A percentile compares a stretch with the other conserved stretches of the same genome.
Evolutionary conservation across 305 asterid species (phyloP).

Genomic region (Fraxinus angustifolia): DNA sequence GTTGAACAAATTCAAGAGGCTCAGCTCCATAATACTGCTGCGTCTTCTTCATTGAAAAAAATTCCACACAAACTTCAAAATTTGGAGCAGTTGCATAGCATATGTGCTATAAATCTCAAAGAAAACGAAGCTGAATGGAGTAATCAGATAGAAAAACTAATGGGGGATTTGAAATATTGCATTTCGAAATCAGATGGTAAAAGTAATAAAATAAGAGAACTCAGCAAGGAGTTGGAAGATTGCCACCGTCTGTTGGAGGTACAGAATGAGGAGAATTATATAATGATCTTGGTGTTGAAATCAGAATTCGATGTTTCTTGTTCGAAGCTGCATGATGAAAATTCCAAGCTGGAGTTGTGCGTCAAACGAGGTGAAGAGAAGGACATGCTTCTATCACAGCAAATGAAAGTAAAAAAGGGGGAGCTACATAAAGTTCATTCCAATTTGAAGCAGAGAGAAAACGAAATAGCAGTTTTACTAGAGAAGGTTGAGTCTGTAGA

Average conservation of each 20-base stretch:
- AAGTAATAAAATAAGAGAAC: constrained; percentile 22
- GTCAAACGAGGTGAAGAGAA: constrained; percentile 26
- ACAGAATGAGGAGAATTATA: constrained; percentile 32
- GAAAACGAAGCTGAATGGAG: constrained; percentile 43
- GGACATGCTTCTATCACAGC: constrained; percentile 30
- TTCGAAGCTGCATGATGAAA: constrained; percentile 29
- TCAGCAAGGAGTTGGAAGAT: constrained; percentile 34
- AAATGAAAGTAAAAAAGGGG: constrained; percentile 24
- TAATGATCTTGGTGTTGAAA: constrained; percentile 32
- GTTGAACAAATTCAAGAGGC: constrained; percentile 34
- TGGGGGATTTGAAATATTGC: constrained; percentile 23
- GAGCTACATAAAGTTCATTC: constrained; percentile 25
- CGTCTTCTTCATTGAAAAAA: constrained; percentile 27
- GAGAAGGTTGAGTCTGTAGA: constrained; percentile 23
- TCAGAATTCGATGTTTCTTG: constrained; percentile 25
- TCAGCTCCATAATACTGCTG: constrained; percentile 23
- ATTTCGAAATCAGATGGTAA: constrained; percentile 34
- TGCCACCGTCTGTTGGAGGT: constrained; percentile 28
- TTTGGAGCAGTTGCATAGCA: constrained; percentile 35
- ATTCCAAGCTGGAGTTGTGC: constrained; percentile 28
- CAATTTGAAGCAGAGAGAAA: constrained; percentile 31
- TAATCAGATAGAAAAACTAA: constrained; percentile 31
- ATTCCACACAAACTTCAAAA: constrained; percentile 26
- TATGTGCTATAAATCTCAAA: constrained; percentile 30
- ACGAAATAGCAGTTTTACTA: constrained; percentile 24